Base-by-base conservation (phyloP, 2,329 filamentous ascomycete genomes). In the Eutypella sp. region DNA sequence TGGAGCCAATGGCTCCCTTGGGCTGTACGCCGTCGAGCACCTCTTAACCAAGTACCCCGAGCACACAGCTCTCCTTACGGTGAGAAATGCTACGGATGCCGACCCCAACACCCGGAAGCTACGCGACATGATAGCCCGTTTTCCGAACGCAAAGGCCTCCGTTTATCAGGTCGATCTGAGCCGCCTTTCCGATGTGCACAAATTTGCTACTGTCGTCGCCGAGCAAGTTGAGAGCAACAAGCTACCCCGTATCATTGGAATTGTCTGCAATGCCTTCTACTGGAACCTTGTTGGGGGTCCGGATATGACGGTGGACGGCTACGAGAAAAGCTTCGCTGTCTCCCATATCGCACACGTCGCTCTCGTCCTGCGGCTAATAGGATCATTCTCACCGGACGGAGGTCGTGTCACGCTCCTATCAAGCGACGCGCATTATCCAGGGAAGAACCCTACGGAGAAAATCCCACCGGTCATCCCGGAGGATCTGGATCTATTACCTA, bases 321-420 rank as follows among this genome's bases (percentile, higher is more conserved):
- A 61, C 23, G 69, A 72, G 42, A 64, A 61, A 40, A 65, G 63
- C 1, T 64, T 72, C 20, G 65, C 69, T 45, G 61, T 72, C 4
- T 62, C 58, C 36, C 63, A 71, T 47, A 48, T 71, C 34, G 59
- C 67, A 1, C 68, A 71, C 42, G 60, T 59, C 10, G 56, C 66
- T 1, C 43, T 72, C 11, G 55, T 70, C 5, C 53, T 72, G 37
- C 61, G 62, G 20, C 54, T 71, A 2, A 66, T 76, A 63, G 69
- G 81, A 36, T 84, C 82, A 56, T 86, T 82, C 68, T 80, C 85
- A 52, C 77, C 82, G 0, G 81, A 85, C 11, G 25, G 13, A 13
- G 40, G 40, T 11, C 31, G 45, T 18, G 24, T 46, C 7, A 40
- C 41, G 25, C 45, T 46, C n/a, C 29, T 42, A 19, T 24, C 40